Evolutionary conservation across 2,329 filamentous ascomycete genomes (phyloP).

Genomic region (Colletotrichum sp.): DNA sequence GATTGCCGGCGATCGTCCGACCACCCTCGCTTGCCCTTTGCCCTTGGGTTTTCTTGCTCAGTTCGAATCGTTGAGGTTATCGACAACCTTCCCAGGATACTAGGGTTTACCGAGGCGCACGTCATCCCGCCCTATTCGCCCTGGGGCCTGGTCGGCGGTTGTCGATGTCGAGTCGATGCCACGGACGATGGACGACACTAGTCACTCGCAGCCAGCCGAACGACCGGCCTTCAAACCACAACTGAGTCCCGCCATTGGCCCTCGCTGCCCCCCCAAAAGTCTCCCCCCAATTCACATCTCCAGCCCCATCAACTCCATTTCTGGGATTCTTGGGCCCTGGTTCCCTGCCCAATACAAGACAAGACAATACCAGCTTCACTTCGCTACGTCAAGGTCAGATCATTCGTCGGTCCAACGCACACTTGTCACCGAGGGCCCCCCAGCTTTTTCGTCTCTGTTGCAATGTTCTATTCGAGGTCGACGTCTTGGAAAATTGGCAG

Average conservation of each 20-base stretch:
- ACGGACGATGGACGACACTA: conserved; percentile 1
- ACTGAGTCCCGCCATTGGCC: conserved; percentile 7
- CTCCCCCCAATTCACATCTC: not conserved
- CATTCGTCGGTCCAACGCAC: not conserved
- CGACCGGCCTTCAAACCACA: not conserved
- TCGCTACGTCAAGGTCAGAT: conserved; percentile 1
- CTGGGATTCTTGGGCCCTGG: not conserved
- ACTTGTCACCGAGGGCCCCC: not conserved
- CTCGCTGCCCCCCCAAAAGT: not conserved
- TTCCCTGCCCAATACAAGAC: conserved; percentile 2
- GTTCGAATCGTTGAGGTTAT: conserved; percentile 13
- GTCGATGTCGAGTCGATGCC: conserved; percentile 8
- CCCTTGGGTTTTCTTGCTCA: not conserved
- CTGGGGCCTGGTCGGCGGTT: not conserved
- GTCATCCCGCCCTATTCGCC: conserved; percentile 19
- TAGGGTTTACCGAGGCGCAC: conserved; percentile 19
- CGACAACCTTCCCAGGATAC: conserved; percentile 17
- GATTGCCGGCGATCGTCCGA: conserved; percentile 15
- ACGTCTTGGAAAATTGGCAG: not conserved
- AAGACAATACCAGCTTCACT: conserved; percentile 10
- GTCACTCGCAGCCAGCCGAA: conserved; percentile 18
- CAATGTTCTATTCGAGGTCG: not conserved
- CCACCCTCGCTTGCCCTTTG: not conserved
- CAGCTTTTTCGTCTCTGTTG: not conserved
- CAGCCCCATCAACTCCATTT: conserved; percentile 4